These are phyloP conservation scores for Aspergillus bridgeri DNA, from an alignment of 495 filamentous ascomycete genomes.

Conservation along the genomic window DNA sequence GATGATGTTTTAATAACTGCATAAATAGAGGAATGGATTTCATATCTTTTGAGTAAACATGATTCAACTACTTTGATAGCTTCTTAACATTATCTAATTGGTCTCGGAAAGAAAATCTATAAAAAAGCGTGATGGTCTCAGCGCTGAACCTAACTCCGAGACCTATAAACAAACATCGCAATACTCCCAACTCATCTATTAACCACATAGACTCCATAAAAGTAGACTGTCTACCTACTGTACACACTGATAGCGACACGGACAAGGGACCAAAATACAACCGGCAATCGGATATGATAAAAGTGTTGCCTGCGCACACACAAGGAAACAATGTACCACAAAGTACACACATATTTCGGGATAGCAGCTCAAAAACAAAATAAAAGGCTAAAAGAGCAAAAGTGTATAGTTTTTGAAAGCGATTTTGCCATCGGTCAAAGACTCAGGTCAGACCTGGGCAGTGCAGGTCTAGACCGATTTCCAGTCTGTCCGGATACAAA, in stretches of 20 bases:
- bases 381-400: background rate
- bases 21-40: too few species aligned
- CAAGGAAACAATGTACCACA: background rate
- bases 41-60: too few species aligned
- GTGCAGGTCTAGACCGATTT: too few species aligned
- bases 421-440: background rate
- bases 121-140: too few species aligned
- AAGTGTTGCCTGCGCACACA: background rate
- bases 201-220: background rate
- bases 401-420: background rate
- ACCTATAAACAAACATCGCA: too few species aligned
- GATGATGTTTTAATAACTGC: too few species aligned
- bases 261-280: background rate
- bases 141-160: too few species aligned
- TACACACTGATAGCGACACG: background rate
- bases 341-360: background rate
- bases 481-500: background rate
- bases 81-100: too few species aligned
- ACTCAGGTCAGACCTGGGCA: background rate
- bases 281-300: background rate
- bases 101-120: too few species aligned
- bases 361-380: background rate
- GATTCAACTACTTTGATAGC: too few species aligned
- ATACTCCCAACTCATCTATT: too few species aligned
- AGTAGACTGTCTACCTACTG: conserved; percentile 5